Percentiles rank a stretch among this genome's conserved stretches.
Conservation (phyloP, 176 grass and related monocot species). For the Musa acuminata region DNA sequence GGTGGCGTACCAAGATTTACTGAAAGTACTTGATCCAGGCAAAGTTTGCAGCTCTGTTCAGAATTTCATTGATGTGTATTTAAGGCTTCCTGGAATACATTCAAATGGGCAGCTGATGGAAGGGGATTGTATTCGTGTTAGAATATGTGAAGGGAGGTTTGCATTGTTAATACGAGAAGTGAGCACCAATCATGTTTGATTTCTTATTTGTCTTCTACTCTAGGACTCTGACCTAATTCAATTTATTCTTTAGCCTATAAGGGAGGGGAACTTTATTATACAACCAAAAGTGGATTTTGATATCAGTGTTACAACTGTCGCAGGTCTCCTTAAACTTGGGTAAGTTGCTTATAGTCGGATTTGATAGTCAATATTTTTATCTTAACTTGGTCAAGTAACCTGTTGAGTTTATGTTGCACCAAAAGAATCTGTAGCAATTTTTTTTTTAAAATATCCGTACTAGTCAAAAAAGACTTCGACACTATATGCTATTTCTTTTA, state of each 20-base stretch:
- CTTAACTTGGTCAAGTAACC: neutral
- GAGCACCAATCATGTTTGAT: conserved; percentile 10
- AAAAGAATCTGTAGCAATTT: neutral
- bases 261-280: conserved; percentile 94
- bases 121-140: conserved; percentile 91
- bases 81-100: conserved; percentile 65
- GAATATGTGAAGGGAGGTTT: conserved; percentile 99
- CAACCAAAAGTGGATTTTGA: conserved; percentile 99
- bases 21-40: conserved; percentile 68
- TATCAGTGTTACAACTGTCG: conserved; percentile 94
- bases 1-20: conserved; percentile 81
- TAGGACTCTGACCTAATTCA: conserved; percentile 14
- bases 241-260: conserved; percentile 62
- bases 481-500: too few relatives aligned
- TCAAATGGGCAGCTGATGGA: conserved; percentile 68
- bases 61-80: conserved; percentile 94
- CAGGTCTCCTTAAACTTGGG: conserved; percentile 98
- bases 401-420: neutral
- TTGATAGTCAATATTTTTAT: neutral
- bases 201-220: conserved; percentile 24
- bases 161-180: conserved; percentile 95
- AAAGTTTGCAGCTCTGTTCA: conserved; percentile 94
- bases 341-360: conserved; percentile 26
- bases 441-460: too few relatives aligned
- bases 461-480: too few relatives aligned